Conservation (phyloP, 1,284 basidiomycete species). For the Tylopilus sp. region DNA sequence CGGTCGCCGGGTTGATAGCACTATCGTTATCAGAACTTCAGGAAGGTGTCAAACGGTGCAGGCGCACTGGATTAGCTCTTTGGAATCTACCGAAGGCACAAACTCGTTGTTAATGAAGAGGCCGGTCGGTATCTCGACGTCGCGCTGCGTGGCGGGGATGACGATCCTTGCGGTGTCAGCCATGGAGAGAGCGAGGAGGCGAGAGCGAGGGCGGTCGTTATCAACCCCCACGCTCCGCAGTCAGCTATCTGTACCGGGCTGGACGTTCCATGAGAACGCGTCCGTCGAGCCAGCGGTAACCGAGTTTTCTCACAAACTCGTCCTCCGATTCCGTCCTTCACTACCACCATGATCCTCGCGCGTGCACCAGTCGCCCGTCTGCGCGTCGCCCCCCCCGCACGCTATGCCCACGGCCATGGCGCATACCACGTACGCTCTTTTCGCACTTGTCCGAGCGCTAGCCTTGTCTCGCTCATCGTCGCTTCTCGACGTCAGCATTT, state of each 20-base stretch:
- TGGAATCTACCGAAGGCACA: conserved; percentile 61
- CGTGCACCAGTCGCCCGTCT: conserved; percentile 42
- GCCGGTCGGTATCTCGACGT: conserved; percentile 69
- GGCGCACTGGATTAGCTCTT: conserved; percentile 54
- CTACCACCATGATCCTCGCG: conserved; percentile 32
- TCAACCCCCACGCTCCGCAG: conserved; percentile 16
- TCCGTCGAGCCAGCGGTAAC: neutral
- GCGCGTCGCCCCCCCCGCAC: conserved; percentile 28
- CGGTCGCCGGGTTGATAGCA: conserved; percentile 71
- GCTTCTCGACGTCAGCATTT: conserved; percentile 49
- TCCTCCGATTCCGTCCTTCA: conserved; percentile 20
- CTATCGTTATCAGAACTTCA: conserved; percentile 35
- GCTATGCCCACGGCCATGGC: conserved; percentile 44
- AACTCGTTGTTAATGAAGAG: conserved; percentile 92
- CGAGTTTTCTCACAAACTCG: conserved; percentile 21
- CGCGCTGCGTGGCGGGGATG: conserved; percentile 44
- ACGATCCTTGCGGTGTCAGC: conserved; percentile 36
- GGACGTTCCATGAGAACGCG: neutral
- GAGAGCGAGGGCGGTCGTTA: conserved; percentile 1
- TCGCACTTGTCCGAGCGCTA: neutral
- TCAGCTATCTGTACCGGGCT: too few relatives aligned
- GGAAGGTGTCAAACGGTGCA: conserved; percentile 5
- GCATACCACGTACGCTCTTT: conserved; percentile 56
- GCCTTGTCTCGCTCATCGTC: neutral
- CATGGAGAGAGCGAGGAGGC: conserved; percentile 33